These are phyloP conservation scores for Rhexocercosporidium sp. DNA, from an alignment of 2,329 filamentous ascomycete species.

Conservation along the genomic window DNA sequence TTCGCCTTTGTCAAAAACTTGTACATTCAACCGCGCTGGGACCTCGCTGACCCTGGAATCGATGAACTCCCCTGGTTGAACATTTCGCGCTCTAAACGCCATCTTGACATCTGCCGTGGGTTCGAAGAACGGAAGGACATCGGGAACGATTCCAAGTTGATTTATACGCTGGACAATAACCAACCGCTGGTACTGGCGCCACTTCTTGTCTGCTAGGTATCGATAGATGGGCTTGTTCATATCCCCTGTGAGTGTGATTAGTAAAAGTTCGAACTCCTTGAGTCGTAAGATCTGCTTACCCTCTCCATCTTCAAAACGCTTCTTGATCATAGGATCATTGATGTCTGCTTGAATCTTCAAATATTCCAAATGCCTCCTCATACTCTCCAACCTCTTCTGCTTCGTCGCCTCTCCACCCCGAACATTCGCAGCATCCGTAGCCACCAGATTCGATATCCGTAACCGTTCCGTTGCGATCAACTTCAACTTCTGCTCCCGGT, in stretches of 20 bases:
- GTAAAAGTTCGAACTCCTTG: constrained; percentile 11
- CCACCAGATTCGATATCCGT: constrained; percentile 71
- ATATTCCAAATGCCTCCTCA: constrained; percentile 74
- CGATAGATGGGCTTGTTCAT: constrained; percentile 98
- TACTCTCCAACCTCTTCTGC: constrained; percentile 68
- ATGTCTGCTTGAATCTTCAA: constrained; percentile 92
- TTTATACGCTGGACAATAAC: constrained; percentile 84
- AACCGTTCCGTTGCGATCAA: constrained; percentile 71
- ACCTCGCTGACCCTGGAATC: constrained; percentile 75
- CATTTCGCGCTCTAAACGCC: constrained; percentile 72
- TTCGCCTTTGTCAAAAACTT: constrained; percentile 82
- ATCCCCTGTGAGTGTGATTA: constrained; percentile 67
- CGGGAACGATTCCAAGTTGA: constrained; percentile 87
- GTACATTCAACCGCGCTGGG: constrained; percentile 77
- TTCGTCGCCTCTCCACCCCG: constrained; percentile 69
- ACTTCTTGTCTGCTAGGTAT: constrained; percentile 84
- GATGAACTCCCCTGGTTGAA: constrained; percentile 80
- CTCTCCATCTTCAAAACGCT: constrained; percentile 87
- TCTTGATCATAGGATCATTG: constrained; percentile 93
- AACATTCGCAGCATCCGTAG: constrained; percentile 59
- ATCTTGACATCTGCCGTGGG: constrained; percentile 81
- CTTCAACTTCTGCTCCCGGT: constrained; percentile 80
- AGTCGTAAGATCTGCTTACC: constrained; percentile 58
- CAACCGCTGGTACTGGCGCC: constrained; percentile 81
- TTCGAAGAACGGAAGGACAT: constrained; percentile 81